Base-by-base conservation (phyloP, 495 filamentous ascomycete species). In the Geoglossum glabrum region DNA sequence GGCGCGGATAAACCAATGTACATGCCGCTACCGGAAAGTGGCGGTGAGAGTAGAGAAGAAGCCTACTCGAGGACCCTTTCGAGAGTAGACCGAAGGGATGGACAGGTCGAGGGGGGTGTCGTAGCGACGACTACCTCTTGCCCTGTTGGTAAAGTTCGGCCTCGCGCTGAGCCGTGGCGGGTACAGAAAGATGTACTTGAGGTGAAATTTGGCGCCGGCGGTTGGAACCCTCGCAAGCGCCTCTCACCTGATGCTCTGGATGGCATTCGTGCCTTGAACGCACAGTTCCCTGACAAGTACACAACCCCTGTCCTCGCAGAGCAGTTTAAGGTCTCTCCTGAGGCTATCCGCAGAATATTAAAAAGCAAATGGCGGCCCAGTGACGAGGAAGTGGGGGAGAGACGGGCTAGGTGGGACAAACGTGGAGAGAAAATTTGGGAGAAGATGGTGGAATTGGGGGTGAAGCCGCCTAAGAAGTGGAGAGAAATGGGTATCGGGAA, bases 201-300 rank as follows among this genome's bases (percentile, higher is more conserved):
- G 56, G 63, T 74, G 30, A 95, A 96, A 65, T 94, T 96, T 62
- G 75, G 79, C 0, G 67, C 62, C 0, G 70, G 75, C 7, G 80
- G 82, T 7, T 98, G 90, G 89, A 71, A 74, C 43, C 88, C 92
- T 25, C 73, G 74, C 27, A 97, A 93, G 70, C 81, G 80, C 58
- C 79, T 98, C 1, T 97, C 92, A 0, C 92, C 90, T 0, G 90
- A 95, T 67, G 86, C 90, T 11, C 65, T 94, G 11, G 83, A 88
- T 17, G 88, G 87, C 28, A 95, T 97, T 58, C 81, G 86, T 21
- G 79, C 82, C 30, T 73, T 98, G 25, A 78, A 94, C 65, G 68
- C 74, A 1, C 78, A 86, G 61, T 80, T 85, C 49, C 88, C 92
- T 0, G 76, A 84, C 0, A 68, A 72, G 54, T 95, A 86, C 71